Conservation (phyloP, 1,284 basidiomycete genomes). For the Ceratobasidium sp. region DNA sequence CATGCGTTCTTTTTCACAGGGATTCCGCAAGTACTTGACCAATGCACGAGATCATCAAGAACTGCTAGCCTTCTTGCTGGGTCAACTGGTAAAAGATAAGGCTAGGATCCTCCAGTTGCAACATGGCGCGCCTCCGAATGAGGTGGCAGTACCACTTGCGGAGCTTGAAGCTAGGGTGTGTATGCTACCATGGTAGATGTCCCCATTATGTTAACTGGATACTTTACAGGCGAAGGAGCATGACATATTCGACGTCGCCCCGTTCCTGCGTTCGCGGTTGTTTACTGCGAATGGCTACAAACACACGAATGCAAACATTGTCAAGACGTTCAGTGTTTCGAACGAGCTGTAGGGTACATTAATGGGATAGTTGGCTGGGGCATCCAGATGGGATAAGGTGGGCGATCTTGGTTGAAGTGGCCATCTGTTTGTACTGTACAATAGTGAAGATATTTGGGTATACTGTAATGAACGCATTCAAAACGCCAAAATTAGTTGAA, state of each 20-base stretch:
- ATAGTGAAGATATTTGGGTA: no score
- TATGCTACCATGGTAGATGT: slow-evolving; percentile 44
- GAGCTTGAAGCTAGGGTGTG: slow-evolving; percentile 85
- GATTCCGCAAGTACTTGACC: slow-evolving; percentile 97
- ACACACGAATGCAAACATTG: slow-evolving; percentile 69
- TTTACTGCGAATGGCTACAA: slow-evolving; percentile 94
- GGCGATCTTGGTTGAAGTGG: no score
- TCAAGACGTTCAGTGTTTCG: slow-evolving; percentile 68
- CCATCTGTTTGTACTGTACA: no score
- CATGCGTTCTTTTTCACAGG: slow-evolving; percentile 58
- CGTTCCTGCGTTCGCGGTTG: slow-evolving; percentile 86
- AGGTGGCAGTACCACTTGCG: slow-evolving; percentile 75
- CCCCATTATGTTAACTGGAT: slow-evolving; percentile 39
- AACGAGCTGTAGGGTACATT: slow-evolving; percentile 3
- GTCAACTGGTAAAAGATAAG: slow-evolving; percentile 94
- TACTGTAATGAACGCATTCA: no score
- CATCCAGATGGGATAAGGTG: no score
- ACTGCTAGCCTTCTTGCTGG: slow-evolving; percentile 92
- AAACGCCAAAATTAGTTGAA: no score
- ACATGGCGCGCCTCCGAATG: slow-evolving; percentile 77
- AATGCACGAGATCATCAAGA: slow-evolving; percentile 96
- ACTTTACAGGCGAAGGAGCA: slow-evolving; percentile 83
- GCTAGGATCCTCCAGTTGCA: slow-evolving; percentile 84
- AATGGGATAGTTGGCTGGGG: no score
- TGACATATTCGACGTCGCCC: slow-evolving; percentile 89